These are phyloP conservation scores for Agaricus sinodeliciosus DNA, from an alignment of 768 basidiomycete species.

Conservation along the genomic window DNA sequence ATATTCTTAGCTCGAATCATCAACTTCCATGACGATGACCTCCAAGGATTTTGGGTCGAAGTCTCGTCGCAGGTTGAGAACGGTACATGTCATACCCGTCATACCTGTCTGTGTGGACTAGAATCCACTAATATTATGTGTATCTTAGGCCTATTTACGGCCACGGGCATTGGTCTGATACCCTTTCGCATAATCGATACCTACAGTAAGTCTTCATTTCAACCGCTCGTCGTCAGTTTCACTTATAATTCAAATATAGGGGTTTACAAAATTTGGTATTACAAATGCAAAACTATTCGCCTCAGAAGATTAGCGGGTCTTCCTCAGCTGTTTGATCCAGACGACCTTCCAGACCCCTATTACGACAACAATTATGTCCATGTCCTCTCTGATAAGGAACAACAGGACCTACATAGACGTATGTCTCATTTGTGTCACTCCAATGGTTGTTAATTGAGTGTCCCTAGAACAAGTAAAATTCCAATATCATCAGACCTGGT, in stretches of 20 bases:
- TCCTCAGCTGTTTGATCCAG: slow-evolving; percentile 62
- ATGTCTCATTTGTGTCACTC: slow-evolving; percentile 18
- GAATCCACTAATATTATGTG: not conserved
- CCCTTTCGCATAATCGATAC: slow-evolving; percentile 73
- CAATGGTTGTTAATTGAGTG: slow-evolving; percentile 1
- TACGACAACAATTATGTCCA: slow-evolving; percentile 68
- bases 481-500: slow-evolving; percentile 75
- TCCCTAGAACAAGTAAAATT: slow-evolving; percentile 61
- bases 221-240: not conserved
- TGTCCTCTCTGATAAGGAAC: slow-evolving; percentile 60
- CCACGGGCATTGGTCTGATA: slow-evolving; percentile 75
- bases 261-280: slow-evolving; percentile 67
- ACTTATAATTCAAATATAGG: slow-evolving; percentile 26
- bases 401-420: slow-evolving; percentile 62
- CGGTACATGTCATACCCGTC: slow-evolving; percentile 30
- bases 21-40: slow-evolving; percentile 60
- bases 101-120: not conserved
- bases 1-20: slow-evolving; percentile 65
- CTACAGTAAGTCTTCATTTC: slow-evolving; percentile 44
- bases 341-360: slow-evolving; percentile 76
- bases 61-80: slow-evolving; percentile 71
- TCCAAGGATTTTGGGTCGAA: slow-evolving; percentile 80
- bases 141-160: slow-evolving; percentile 60
- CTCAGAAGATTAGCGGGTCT: slow-evolving; percentile 59
- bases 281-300: slow-evolving; percentile 53